Conservation (phyloP, 768 basidiomycete species). For the Coprinopsis cinerea region DNA sequence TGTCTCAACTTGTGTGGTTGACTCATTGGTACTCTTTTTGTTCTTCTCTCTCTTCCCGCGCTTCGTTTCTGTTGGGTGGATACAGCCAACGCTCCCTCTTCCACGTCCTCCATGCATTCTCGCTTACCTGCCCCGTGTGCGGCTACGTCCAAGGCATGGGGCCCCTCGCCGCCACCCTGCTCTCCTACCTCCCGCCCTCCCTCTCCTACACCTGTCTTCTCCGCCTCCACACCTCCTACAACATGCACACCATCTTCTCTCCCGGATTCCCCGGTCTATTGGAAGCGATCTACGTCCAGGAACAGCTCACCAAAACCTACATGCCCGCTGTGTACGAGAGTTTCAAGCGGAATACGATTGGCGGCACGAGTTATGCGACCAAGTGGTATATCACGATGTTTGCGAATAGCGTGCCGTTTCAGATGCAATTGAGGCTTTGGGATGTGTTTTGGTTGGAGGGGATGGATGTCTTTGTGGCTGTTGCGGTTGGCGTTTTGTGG, state of each 20-base stretch:
- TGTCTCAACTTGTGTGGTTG: not conserved
- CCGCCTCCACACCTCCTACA: constrained; percentile 84
- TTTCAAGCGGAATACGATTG: constrained; percentile 85
- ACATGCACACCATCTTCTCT: constrained; percentile 81
- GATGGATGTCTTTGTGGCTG: constrained; percentile 78
- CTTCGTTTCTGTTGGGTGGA: not conserved
- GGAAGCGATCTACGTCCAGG: constrained; percentile 95
- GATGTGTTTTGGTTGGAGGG: constrained; percentile 92
- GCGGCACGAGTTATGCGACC: constrained; percentile 92
- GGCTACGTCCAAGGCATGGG: constrained; percentile 99
- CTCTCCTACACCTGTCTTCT: constrained; percentile 80
- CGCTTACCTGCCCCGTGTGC: constrained; percentile 75
- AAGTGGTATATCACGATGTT: constrained; percentile 99
- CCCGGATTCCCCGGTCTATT: constrained; percentile 95
- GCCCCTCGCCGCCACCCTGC: constrained; percentile 88
- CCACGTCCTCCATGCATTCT: constrained; percentile 90
- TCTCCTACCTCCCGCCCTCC: constrained; percentile 91
- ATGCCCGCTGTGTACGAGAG: constrained; percentile 87
- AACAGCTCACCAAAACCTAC: constrained; percentile 77
- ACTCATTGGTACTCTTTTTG: not conserved
- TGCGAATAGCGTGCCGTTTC: constrained; percentile 91
- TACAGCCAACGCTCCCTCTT: constrained; percentile 88
- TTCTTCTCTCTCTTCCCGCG: no score
- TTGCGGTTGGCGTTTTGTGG: constrained; percentile 88
- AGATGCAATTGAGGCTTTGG: constrained; percentile 92